Base-by-base conservation (phyloP, 2,329 filamentous ascomycete species). In the Ophiostoma sp. region DNA sequence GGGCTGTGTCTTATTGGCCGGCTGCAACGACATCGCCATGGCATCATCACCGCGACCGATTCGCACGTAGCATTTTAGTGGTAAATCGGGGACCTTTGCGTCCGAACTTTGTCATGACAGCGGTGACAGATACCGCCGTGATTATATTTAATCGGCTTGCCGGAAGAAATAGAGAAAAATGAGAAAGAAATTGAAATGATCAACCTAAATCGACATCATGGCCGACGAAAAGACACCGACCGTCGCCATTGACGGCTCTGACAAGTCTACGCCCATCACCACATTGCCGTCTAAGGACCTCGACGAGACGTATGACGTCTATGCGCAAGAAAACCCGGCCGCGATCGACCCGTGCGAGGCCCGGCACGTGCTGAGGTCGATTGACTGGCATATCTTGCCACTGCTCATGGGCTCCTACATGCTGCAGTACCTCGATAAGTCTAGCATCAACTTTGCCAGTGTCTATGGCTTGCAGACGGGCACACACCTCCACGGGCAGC, bases 361-460 rank as follows among this genome's bases (percentile, higher is more conserved):
- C 69, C 72, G 78, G 78, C 80, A 78, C 11, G 83, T 89, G 5
- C 74, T 90, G 69, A 81, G 84, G 42, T 89, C 89, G 78, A 89
- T 90, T 73, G 89, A 90, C 78, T 80, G 80, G 76, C 81, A 82
- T n/a, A 80, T 90, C 12, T 84, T 90, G 6, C 87, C 88, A 0
- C 80, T 90, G 11, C 79, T 90, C 7, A 89, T 90, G 75, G 76
- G 86, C 55, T 88, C 86, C 0, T 90, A 90, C 76, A 86, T 86
- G 81, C 78, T 90, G 75, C 88, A 89, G 76, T 90, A 89, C 74
- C 88, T 90, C 82, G 88, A 90, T 79, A 90, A 90, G 45, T 75
- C 74, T 0, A 71, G 72, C 39, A 74, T 75, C 73, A 75, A 75
- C 71, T 75, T 75, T 69, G 73, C 74, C n/a, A 75, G 71, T 57